Base-by-base conservation (phyloP, 345 rosid species). In the Rhodamnia rubescens region DNA sequence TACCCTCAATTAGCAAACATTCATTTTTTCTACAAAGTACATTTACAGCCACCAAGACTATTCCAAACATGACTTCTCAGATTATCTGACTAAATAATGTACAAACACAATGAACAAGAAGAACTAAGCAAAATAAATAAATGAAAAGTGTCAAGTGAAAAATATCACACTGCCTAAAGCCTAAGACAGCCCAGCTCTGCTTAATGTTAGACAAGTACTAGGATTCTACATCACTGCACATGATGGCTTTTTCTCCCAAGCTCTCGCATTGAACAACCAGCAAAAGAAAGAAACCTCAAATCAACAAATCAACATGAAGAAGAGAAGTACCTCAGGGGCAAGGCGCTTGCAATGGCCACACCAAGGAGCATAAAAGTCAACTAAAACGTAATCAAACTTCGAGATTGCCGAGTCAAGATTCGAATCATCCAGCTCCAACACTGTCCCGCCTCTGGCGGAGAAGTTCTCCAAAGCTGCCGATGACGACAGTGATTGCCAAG, bases 281-380 rank as follows among this genome's bases (percentile, higher is more conserved):
- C 26, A 69, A 69, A 69, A 18, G 13, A 85, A 53, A 20, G 15
- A 53, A 74, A 32, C n/a, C 40, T 42, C 75, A 29, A 44, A 83
- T 24, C 29, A 82, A 83, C 11, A n/a, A 81, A 27, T 11, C 64
- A 22, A 53, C 18, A 20, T 52, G 27, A 84, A 20, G 47, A 24
- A 16, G n/a, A 58, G 83, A 29, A 82, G 20, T 83, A 95, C 99
- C 99, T 97, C 93, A 49, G 98, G 99, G 51, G 94, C 88, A 54
- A 97, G 99, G 40, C 93, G 97, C 90, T 97, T 92, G 96, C 98
- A 95, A 93, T 97, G 98, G 88, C 96, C 95, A 89, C 99, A 97
- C 99, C 99, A 95, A 5, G 99, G 99, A 83, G 98, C 98, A 85
- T 95, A 97, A 91, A 97, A 97, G 88, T 95, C 96, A 52, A 95